Evolutionary conservation across 805 yeast genomes (phyloP).

Genomic region (Wickerhamomyces mucosus): DNA sequence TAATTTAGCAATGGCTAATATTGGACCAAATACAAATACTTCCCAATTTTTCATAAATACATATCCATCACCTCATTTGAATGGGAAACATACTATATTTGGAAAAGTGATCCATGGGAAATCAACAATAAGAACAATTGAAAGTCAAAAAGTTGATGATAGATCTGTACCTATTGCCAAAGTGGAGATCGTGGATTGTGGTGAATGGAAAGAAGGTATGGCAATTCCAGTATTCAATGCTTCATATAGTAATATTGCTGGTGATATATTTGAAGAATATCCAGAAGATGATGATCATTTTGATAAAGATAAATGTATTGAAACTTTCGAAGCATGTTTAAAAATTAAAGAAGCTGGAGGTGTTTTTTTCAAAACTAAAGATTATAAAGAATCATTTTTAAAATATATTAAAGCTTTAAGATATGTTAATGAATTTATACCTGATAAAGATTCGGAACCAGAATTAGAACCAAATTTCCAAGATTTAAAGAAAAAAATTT

Average conservation of each 20-base stretch:
- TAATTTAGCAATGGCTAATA: constrained; percentile 56
- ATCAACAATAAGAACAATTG: constrained; percentile 59
- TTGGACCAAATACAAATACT: constrained; percentile 41
- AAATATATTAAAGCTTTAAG: constrained; percentile 61
- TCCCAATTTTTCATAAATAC: constrained; percentile 71
- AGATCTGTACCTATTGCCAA: constrained; percentile 32
- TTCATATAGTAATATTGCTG: constrained; percentile 49
- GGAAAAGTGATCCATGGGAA: constrained; percentile 64
- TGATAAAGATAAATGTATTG: constrained; percentile 45
- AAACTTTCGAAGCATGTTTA: constrained; percentile 39
- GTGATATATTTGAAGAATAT: constrained; percentile 65
- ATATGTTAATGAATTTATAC: constrained; percentile 62
- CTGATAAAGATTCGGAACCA: constrained; percentile 55
- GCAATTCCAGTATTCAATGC: constrained; percentile 55
- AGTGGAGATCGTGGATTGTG: constrained; percentile 48
- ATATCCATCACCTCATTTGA: constrained; percentile 60
- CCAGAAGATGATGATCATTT: constrained; percentile 65
- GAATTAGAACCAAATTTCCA: constrained; percentile 40
- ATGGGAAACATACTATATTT: constrained; percentile 68
- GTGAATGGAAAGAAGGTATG: constrained; percentile 47
- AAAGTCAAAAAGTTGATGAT: constrained; percentile 36
- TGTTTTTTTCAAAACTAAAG: constrained; percentile 43
- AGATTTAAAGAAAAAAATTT: constrained; percentile 31
- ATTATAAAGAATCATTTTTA: constrained; percentile 40
- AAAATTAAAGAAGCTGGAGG: constrained; percentile 64